A percentile compares a stretch with the other conserved stretches of the same genome.
Evolutionary conservation across 2,329 filamentous ascomycete species (phyloP).

Genomic region (Trichoderma endophyticum): DNA sequence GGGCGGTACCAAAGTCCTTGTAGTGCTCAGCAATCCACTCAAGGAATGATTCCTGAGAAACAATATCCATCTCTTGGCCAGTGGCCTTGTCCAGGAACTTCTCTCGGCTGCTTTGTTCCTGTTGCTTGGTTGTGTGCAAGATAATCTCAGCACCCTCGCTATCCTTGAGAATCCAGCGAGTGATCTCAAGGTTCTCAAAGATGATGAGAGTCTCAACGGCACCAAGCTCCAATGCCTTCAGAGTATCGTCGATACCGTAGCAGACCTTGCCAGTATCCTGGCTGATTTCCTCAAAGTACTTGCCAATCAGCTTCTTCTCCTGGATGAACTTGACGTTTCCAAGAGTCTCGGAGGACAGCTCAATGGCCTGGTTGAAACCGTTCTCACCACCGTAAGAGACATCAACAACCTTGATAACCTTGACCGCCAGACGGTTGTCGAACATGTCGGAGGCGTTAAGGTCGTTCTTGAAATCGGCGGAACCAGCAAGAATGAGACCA

Average conservation of each 20-base stretch:
- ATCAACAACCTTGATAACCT: slow-evolving; percentile 99
- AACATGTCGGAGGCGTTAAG: slow-evolving; percentile 97
- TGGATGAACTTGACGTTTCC: slow-evolving; percentile 99
- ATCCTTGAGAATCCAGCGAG: slow-evolving; percentile 83
- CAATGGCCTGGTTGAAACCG: slow-evolving; percentile 99
- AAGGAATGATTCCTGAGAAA: slow-evolving; percentile 86
- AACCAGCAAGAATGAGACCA: slow-evolving; percentile 91
- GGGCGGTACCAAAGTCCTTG: slow-evolving; percentile 91
- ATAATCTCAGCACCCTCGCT: slow-evolving; percentile 69
- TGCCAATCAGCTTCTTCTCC: slow-evolving; percentile 99
- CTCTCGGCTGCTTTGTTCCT: slow-evolving; percentile 68
- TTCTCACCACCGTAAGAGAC: slow-evolving; percentile 99
- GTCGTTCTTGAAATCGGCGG: slow-evolving; percentile 99
- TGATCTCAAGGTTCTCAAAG: slow-evolving; percentile 95
- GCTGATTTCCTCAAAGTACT: slow-evolving; percentile 98
- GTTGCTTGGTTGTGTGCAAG: slow-evolving; percentile 80
- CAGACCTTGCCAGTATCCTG: slow-evolving; percentile 96
- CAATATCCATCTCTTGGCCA: slow-evolving; percentile 94
- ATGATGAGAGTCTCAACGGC: slow-evolving; percentile 93
- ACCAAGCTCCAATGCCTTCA: slow-evolving; percentile 94
- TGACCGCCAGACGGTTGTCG: slow-evolving; percentile 82
- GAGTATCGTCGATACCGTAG: slow-evolving; percentile 95
- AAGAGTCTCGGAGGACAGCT: slow-evolving; percentile 89
- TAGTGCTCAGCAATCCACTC: slow-evolving; percentile 99
- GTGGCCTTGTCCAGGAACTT: slow-evolving; percentile 95